Percentiles rank a stretch among this genome's conserved stretches.
Conservation (phyloP, 2,329 filamentous ascomycete species). For the Botrytis fabae region DNA sequence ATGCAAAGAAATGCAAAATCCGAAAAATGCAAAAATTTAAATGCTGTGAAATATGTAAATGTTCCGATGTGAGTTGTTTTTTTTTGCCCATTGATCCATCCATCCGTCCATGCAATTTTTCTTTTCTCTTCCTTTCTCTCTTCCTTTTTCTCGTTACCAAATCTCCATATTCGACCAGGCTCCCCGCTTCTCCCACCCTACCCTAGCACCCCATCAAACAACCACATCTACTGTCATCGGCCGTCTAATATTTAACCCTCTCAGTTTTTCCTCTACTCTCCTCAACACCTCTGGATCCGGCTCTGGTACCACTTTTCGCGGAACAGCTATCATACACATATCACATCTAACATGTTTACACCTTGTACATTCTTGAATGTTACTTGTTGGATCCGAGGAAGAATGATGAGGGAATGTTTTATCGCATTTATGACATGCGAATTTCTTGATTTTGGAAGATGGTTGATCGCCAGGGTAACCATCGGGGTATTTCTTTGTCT, state of each 20-base stretch:
- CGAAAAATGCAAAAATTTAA: neutral
- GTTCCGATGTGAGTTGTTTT: neutral
- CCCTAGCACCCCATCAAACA: neutral
- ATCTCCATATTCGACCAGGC: neutral
- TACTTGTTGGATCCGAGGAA: constrained; percentile 23
- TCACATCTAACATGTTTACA: constrained; percentile 63
- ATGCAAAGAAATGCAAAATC: neutral
- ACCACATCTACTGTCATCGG: neutral
- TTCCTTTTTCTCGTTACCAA: neutral
- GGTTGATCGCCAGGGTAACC: constrained; percentile 65
- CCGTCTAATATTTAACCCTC: constrained; percentile 32
- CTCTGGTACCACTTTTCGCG: constrained; percentile 57
- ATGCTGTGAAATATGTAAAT: neutral
- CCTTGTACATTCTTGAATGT: constrained; percentile 52
- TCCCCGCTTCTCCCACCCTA: neutral
- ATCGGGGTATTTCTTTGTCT: constrained; percentile 67
- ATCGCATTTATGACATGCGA: constrained; percentile 64
- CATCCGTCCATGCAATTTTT: neutral
- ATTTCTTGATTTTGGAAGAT: constrained; percentile 41
- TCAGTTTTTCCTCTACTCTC: constrained; percentile 57
- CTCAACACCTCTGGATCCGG: constrained; percentile 62
- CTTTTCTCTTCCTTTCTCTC: no score
- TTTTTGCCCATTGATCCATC: neutral
- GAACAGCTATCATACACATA: constrained; percentile 52
- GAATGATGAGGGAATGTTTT: constrained; percentile 51